Conservation (phyloP, 495 filamentous ascomycete genomes). For the Viridothelium virens region DNA sequence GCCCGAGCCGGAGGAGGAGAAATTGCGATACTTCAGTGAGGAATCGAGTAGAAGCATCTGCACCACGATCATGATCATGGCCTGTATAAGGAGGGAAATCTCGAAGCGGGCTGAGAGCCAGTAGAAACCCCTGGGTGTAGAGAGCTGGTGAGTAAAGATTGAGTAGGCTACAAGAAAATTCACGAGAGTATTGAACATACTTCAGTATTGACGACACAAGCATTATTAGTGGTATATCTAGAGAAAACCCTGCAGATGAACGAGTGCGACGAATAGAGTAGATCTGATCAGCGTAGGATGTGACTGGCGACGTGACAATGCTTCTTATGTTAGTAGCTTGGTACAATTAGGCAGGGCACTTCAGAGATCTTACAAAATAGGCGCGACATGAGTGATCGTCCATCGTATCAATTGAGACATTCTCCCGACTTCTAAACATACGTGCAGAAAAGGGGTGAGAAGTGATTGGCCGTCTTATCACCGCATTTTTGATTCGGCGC, state of each 20-base stretch:
- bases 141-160: conserved; percentile 8
- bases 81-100: conserved; percentile 69
- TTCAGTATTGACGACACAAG: conserved; percentile 86
- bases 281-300: conserved; percentile 88
- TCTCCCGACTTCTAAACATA: background rate
- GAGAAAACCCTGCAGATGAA: conserved; percentile 80
- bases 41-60: conserved; percentile 81
- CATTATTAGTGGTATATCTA: conserved; percentile 96
- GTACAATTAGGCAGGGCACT: no score
- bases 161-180: no score
- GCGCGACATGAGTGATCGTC: conserved; percentile 33
- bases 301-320: conserved; percentile 72
- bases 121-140: conserved; percentile 71
- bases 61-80: conserved; percentile 75
- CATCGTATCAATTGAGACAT: conserved; percentile 18
- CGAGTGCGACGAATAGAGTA: conserved; percentile 73
- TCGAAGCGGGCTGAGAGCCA: conserved; percentile 87
- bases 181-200: conserved; percentile 42
- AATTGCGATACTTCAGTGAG: conserved; percentile 70
- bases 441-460: background rate
- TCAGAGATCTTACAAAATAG: conserved; percentile 37
- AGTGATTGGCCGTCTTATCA: background rate
- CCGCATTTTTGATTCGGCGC: no score
- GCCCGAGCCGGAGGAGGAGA: conserved; percentile 27
- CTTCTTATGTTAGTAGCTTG: conserved; percentile 19